Base-by-base conservation (phyloP, 768 basidiomycete species). In the Mycena filopes region DNA sequence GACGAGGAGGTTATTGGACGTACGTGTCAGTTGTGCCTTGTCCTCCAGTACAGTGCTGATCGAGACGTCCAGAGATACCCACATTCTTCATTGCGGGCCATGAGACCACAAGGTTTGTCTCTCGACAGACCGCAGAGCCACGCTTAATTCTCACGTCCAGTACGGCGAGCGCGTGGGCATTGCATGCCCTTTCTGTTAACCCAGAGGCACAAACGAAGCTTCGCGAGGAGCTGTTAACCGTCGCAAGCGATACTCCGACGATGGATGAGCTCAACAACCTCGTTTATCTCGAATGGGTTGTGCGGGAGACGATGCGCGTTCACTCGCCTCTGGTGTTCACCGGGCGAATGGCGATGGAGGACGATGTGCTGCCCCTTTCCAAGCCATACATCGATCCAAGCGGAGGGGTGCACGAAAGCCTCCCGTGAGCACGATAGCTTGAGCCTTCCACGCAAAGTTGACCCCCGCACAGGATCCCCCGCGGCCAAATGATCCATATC, bases 251-350 rank as follows among this genome's bases (percentile, higher is more conserved):
- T 13, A 73, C 65, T 1, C 82, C 82, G 20, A 71, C 73, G 4
- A 82, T 83, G 78, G 84, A 85, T 42, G 78, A 81, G 36, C 76
- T 86, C 4, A 76, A 77, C 50, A 69, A 76, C n/a, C 49, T 67
- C 20, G 42, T 36, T n/a, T 84, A 83, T 67, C 78, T 86, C 29
- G 86, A 84, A 60, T 67, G 41, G 10, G 83, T 90, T 12, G 80
- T 89, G 2, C 82, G 85, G 10, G 90, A 91, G 75, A 85, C 83
- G 0, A 73, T 91, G 60, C 84, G 90, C 0, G 48, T 88, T 1
- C 80, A 90, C 63, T 55, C 87, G 0, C 87, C 88, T 0, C 82
- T 90, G 3, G 75, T 82, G 0, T 67, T 66, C 18, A 82, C 82
- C 0, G 60, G 79, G 11, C 77, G 87, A 10, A 71, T 81, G 2